Evolutionary conservation across 2,329 filamentous ascomycete species (phyloP).

Genomic region (Pseudocercospora fuligena): DNA sequence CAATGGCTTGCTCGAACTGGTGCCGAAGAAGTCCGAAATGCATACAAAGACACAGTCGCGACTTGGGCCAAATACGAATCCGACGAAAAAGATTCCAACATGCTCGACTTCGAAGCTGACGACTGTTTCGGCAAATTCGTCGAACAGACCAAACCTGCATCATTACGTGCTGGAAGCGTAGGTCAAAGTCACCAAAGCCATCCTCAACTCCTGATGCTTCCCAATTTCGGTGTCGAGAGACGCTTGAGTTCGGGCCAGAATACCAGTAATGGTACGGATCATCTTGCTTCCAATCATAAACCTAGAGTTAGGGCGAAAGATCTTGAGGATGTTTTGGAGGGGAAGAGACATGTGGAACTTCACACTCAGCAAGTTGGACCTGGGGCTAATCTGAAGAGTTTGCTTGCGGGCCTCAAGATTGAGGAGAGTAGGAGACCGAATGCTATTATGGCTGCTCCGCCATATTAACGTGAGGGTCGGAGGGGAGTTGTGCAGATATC

Average conservation of each 20-base stretch:
- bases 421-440: conserved; percentile 14
- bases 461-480: conserved; percentile 10
- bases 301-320: conserved; percentile 27
- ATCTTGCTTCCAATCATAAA: conserved; percentile 12
- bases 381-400: conserved; percentile 18
- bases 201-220: conserved; percentile 32
- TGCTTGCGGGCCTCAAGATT: conserved; percentile 21
- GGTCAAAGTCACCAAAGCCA: conserved; percentile 31
- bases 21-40: conserved; percentile 76
- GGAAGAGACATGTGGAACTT: conserved; percentile 26
- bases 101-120: conserved; percentile 34
- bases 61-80: conserved; percentile 69
- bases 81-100: conserved; percentile 35
- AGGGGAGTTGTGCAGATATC: neutral
- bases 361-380: conserved; percentile 2
- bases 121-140: conserved; percentile 31
- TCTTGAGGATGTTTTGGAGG: conserved; percentile 30
- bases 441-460: conserved; percentile 22
- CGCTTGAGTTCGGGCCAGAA: conserved; percentile 29
- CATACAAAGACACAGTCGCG: conserved; percentile 81
- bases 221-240: conserved; percentile 27
- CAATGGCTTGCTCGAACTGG: conserved; percentile 88
- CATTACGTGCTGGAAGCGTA: conserved; percentile 26
- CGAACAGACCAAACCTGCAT: conserved; percentile 28
- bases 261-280: conserved; percentile 18